A percentile compares a stretch with the other conserved stretches of the same genome.
Evolutionary conservation across 2,329 filamentous ascomycete species (phyloP).

Genomic region (Pseudocercospora macadamiae): DNA sequence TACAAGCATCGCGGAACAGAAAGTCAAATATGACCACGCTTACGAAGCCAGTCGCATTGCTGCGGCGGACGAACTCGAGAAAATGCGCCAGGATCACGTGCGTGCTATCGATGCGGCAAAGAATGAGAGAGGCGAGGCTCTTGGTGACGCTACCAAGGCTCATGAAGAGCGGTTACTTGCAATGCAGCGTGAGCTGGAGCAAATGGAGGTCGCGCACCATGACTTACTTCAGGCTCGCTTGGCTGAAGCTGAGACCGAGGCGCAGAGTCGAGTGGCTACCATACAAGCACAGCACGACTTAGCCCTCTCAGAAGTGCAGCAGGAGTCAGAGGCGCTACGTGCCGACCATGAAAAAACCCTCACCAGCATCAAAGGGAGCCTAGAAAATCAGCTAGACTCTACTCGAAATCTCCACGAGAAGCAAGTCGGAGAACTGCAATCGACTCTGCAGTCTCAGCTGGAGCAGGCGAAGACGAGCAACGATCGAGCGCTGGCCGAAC

Average conservation of each 20-base stretch:
- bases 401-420: slow-evolving; percentile 4
- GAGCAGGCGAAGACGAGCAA: slow-evolving; percentile 21
- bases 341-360: slow-evolving; percentile 21
- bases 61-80: slow-evolving; percentile 16
- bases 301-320: slow-evolving; percentile 14
- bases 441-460: slow-evolving; percentile 14
- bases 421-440: slow-evolving; percentile 16
- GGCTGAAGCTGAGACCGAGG: slow-evolving; percentile 21
- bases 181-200: slow-evolving; percentile 14
- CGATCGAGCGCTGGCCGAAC: slow-evolving; percentile 22
- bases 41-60: slow-evolving; percentile 10
- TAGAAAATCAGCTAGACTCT: slow-evolving; percentile 12
- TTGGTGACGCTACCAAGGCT: slow-evolving; percentile 2
- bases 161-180: slow-evolving; percentile 14
- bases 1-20: slow-evolving; percentile 6
- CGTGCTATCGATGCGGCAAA: slow-evolving; percentile 8
- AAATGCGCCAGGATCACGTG: slow-evolving; percentile 15
- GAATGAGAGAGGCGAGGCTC: slow-evolving; percentile 15
- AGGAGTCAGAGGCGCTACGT: slow-evolving; percentile 21
- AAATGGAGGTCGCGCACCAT: slow-evolving; percentile 9
- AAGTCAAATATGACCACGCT: slow-evolving; percentile 15
- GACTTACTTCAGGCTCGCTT: slow-evolving; percentile 15
- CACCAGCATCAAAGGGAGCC: slow-evolving; percentile 11
- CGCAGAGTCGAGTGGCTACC: slow-evolving; percentile 8
- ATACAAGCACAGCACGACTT: slow-evolving; percentile 18